A percentile compares a stretch with the other conserved stretches of the same genome.
Conservation (phyloP, 1,284 basidiomycete species). For the Ustilago hordei region DNA sequence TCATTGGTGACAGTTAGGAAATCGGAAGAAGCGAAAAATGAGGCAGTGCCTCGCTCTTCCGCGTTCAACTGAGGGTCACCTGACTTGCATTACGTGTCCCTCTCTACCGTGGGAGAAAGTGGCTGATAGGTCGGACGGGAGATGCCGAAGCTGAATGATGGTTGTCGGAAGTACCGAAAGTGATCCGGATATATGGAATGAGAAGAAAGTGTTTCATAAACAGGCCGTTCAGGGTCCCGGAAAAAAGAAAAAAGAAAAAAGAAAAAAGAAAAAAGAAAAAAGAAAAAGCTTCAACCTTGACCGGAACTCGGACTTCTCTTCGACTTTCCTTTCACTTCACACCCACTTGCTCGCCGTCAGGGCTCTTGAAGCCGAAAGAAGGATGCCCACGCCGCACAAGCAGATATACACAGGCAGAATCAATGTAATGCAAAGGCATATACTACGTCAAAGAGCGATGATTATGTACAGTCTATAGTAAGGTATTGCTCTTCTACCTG, state of each 20-base stretch:
- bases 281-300: not conserved
- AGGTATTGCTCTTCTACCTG: not conserved
- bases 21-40: not conserved
- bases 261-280: too few relatives aligned
- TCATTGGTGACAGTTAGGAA: not conserved
- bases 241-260: not conserved
- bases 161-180: slow-evolving; percentile 1
- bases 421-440: not conserved
- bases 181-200: not conserved
- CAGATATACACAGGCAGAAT: not conserved
- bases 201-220: not conserved
- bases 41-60: not conserved
- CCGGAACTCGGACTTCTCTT: not conserved
- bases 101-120: not conserved
- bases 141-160: not conserved
- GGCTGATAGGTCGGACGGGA: not conserved
- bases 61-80: not conserved
- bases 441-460: not conserved
- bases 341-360: too few relatives aligned
- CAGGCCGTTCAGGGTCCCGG: not conserved
- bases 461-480: not conserved
- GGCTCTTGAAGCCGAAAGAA: too few relatives aligned
- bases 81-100: not conserved
- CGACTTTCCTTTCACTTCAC: not conserved
- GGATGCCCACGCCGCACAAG: too few relatives aligned